Evolutionary conservation across 257 asterid species (phyloP).

Genomic region (Phtheirospermum japonicum): DNA sequence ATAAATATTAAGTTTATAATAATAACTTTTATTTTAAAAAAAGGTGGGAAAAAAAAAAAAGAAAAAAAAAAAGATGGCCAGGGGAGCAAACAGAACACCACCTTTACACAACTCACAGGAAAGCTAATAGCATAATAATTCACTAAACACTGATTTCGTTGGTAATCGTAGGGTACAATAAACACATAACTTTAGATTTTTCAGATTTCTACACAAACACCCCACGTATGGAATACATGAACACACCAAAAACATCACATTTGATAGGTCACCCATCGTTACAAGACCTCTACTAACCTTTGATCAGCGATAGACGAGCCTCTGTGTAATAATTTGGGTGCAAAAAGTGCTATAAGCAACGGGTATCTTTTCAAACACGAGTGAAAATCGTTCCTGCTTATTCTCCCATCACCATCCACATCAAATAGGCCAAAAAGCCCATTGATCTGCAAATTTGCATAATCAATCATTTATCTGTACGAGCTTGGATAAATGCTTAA

Average conservation of each 20-base stretch:
- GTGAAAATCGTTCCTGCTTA: constrained; percentile 62
- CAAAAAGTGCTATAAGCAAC: constrained; percentile 68
- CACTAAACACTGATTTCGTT: constrained; percentile 2
- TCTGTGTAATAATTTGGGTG: constrained; percentile 39
- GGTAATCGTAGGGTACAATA: constrained; percentile 1
- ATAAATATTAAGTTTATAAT: no score
- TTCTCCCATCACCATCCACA: constrained; percentile 57
- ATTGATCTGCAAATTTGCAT: constrained; percentile 43
- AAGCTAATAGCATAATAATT: constrained; percentile 18
- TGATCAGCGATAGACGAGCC: constrained; percentile 29
- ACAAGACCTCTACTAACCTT: constrained; percentile 32
- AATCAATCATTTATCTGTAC: not conserved
- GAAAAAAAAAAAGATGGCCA: no score
- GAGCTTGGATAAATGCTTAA: not conserved
- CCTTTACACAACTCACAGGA: not conserved
- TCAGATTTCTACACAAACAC: constrained; percentile 22
- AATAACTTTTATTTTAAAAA: no score
- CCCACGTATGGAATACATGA: not conserved
- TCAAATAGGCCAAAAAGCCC: constrained; percentile 66
- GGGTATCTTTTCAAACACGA: constrained; percentile 64
- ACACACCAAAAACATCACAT: constrained; percentile 17
- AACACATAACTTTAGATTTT: constrained; percentile 4
- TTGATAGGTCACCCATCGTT: constrained; percentile 13
- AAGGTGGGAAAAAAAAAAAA: no score
- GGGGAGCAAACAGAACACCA: no score